Percentiles rank a stretch among this genome's conserved stretches.
Evolutionary conservation across 2,329 filamentous ascomycete species (phyloP).

Genomic region (Calonectria pseudoreteaudii): DNA sequence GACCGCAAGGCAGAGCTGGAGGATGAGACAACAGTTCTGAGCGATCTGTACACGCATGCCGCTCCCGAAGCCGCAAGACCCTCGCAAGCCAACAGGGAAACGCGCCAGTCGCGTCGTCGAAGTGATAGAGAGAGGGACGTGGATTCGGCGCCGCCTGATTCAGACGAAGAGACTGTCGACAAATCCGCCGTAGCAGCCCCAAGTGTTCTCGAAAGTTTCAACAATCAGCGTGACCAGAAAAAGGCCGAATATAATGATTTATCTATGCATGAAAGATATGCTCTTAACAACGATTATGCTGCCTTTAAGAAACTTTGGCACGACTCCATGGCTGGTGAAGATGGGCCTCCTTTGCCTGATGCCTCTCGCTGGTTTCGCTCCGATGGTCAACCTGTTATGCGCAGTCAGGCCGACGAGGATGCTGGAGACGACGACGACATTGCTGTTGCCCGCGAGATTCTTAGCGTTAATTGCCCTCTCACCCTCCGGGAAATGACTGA

Average conservation of each 20-base stretch:
- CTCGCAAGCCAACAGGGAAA: constrained; percentile 7
- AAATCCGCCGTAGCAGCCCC: constrained; percentile 35
- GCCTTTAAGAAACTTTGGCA: constrained; percentile 71
- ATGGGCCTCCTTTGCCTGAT: constrained; percentile 64
- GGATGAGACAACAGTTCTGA: constrained; percentile 58
- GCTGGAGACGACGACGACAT: constrained; percentile 76
- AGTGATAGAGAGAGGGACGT: constrained; percentile 26
- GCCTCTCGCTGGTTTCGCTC: constrained; percentile 65
- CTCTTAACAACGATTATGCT: constrained; percentile 68
- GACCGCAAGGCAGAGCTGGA: constrained; percentile 63
- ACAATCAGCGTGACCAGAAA: constrained; percentile 51
- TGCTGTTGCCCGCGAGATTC: constrained; percentile 71
- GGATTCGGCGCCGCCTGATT: constrained; percentile 6
- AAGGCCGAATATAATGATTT: constrained; percentile 56
- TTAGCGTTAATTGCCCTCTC: constrained; percentile 77
- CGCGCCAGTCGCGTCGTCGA: constrained; percentile 18
- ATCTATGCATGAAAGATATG: constrained; percentile 62
- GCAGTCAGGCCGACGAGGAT: constrained; percentile 43
- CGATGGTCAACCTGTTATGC: constrained; percentile 57
- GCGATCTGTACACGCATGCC: constrained; percentile 48
- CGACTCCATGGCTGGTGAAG: constrained; percentile 61
- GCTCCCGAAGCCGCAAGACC: constrained; percentile 22
- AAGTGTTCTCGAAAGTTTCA: constrained; percentile 49
- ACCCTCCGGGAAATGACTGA: constrained; percentile 73
- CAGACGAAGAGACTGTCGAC: constrained; percentile 42